Conservation (phyloP, 2,329 filamentous ascomycete genomes). For the Aspergillus japonicus region DNA sequence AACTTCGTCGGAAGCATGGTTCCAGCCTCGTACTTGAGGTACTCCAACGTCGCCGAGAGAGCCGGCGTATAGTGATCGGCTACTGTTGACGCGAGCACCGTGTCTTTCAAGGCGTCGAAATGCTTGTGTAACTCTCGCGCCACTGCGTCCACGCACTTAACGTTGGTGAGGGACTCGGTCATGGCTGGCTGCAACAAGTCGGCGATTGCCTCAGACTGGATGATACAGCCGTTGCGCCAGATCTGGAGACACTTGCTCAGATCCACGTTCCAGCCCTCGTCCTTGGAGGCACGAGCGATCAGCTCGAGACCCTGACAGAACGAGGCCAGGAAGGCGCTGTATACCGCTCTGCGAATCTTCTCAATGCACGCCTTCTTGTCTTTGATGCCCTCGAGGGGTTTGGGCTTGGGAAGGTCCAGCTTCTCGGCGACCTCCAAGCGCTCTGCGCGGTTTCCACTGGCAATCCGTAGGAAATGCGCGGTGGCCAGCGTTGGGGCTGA, state of each 20-base stretch:
- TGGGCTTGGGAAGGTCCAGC: constrained; percentile 44
- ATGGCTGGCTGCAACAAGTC: constrained; percentile 52
- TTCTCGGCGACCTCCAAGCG: constrained; percentile 54
- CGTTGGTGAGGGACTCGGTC: constrained; percentile 31
- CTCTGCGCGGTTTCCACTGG: constrained; percentile 61
- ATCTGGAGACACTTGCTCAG: constrained; percentile 50
- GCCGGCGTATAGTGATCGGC: constrained; percentile 61
- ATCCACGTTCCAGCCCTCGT: constrained; percentile 57
- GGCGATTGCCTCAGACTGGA: constrained; percentile 64
- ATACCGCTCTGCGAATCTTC: constrained; percentile 60
- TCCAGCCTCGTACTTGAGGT: constrained; percentile 62
- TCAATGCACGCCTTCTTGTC: constrained; percentile 53
- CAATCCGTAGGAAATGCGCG: constrained; percentile 63
- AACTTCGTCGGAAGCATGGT: constrained; percentile 65
- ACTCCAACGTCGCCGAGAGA: constrained; percentile 63
- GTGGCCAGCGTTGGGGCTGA: constrained; percentile 63
- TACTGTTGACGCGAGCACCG: constrained; percentile 56
- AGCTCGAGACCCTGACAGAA: constrained; percentile 67
- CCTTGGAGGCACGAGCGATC: constrained; percentile 58
- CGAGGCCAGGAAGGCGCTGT: constrained; percentile 59
- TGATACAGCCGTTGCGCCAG: constrained; percentile 71
- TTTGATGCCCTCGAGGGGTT: constrained; percentile 29
- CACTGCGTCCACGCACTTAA: constrained; percentile 47
- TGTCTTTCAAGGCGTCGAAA: constrained; percentile 54
- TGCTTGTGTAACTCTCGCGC: constrained; percentile 54